Evolutionary conservation across 2,329 filamentous ascomycete genomes (phyloP), one percentile per base, ranked within the genome.

Genomic region (Exophiala xenobiotica): DNA sequence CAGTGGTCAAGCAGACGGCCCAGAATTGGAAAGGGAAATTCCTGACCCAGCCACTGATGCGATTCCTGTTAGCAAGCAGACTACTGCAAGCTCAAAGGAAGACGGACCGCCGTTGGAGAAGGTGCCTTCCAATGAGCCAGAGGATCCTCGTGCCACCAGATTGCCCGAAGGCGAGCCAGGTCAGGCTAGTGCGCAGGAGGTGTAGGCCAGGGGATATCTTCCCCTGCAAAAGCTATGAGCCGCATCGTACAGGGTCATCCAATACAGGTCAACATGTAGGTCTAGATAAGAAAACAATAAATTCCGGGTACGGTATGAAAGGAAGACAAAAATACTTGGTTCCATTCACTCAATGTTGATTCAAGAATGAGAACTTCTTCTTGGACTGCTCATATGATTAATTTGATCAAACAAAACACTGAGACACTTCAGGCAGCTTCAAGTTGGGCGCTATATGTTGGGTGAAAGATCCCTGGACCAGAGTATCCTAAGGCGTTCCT

Each of bases 51-150:
- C 19, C 11, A 61, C 46, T 6, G 56, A 57, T 40, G 57, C 57
- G 9, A 54, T 59, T 29, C 56, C 57, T 12, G 56, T 26, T 4
- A 61, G 59, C 46, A 53, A 51, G 31, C 49, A 56, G 29, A 58
- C 57, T 4, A 61, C 59, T 1, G 57, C 55, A 4, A 54, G 52
- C 16, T 42, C 55, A 2, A 42, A 55, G 2, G 49, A 40, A 12
- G 55, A 44, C 8, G 49, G 48, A 19, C 26, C 20, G 18, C 42
- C 49, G 8, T 27, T 58, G 18, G 55, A 57, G 24, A 51, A 48
- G 41, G 49, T 24, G 18, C 42, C n/a, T 9, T 29, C 51, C 5
- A 19, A 31, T 9, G 55, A 57, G 14, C 23, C 37, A 3, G 43
- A 40, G 23, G 46, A 49, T n/a, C 46, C 53, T 33, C 35, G 41